Percentiles rank a stretch among this genome's conserved stretches.
Evolutionary conservation across 345 rosid species (phyloP).

Genomic region (Lumnitzera littorea): DNA sequence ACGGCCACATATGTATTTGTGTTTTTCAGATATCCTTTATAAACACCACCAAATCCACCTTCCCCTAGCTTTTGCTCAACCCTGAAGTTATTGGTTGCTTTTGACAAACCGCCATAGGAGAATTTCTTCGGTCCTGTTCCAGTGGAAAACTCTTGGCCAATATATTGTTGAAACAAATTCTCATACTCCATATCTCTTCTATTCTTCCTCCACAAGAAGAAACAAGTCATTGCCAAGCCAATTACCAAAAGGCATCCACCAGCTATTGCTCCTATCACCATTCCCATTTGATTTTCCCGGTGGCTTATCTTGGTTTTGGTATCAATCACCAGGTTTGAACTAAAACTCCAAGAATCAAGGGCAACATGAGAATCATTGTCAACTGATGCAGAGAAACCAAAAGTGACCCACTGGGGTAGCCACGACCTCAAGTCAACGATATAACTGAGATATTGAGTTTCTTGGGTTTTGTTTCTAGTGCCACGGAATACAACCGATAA

Average conservation of each 20-base stretch:
- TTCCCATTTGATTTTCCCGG: background rate
- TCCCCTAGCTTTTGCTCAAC: constrained; percentile 14
- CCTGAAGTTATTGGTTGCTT: constrained; percentile 8
- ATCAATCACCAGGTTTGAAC: constrained; percentile 1
- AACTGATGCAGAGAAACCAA: constrained; percentile 11
- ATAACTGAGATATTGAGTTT: background rate
- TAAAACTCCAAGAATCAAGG: constrained; percentile 8
- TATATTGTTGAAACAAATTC: background rate
- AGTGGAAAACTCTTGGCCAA: constrained; percentile 1
- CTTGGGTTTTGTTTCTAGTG: background rate
- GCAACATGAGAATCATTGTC: background rate
- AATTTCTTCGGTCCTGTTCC: constrained; percentile 14
- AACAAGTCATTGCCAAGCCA: background rate
- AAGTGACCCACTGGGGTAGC: constrained; percentile 7
- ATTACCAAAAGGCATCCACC: constrained; percentile 3
- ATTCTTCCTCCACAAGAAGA: constrained; percentile 4
- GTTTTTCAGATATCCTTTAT: constrained; percentile 9
- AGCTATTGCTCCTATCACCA: constrained; percentile 1
- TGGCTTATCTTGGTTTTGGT: background rate
- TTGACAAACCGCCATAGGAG: constrained; percentile 6
- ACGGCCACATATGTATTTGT: constrained; percentile 4
- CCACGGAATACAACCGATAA: constrained; percentile 5
- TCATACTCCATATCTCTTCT: background rate
- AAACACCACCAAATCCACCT: constrained; percentile 21
- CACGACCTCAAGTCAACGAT: background rate